These are phyloP conservation scores for Leccinum olivaceopallidum DNA, from an alignment of 768 basidiomycete genomes.

Conservation along the genomic window DNA sequence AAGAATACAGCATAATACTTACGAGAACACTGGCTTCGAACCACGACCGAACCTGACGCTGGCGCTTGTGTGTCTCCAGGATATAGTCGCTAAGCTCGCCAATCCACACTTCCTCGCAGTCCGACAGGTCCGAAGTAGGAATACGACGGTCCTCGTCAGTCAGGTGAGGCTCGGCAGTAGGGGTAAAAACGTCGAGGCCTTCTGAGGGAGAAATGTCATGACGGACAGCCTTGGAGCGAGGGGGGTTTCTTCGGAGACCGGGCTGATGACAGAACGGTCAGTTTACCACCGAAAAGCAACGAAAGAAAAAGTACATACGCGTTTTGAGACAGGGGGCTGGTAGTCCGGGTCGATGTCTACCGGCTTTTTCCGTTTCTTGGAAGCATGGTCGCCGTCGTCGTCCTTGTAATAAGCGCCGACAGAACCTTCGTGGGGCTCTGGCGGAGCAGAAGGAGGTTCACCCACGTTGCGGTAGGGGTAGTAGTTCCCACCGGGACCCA, in stretches of 20 bases:
- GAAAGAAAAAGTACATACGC: constrained; percentile 46
- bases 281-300: neutral
- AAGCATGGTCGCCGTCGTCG: constrained; percentile 30
- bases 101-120: constrained; percentile 76
- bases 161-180: constrained; percentile 23
- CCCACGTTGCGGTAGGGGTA: constrained; percentile 33
- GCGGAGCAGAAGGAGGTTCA: constrained; percentile 11
- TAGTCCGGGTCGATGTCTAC: constrained; percentile 55
- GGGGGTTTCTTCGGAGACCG: constrained; percentile 45
- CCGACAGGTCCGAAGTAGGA: constrained; percentile 77
- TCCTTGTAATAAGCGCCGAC: constrained; percentile 33
- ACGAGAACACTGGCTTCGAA: constrained; percentile 71
- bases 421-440: constrained; percentile 23
- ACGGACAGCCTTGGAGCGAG: constrained; percentile 37
- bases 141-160: constrained; percentile 45
- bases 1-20: constrained; percentile 22
- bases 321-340: constrained; percentile 45
- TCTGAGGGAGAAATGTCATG: constrained; percentile 31
- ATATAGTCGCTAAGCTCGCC: constrained; percentile 69
- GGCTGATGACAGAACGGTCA: constrained; percentile 25
- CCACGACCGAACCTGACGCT: constrained; percentile 70
- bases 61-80: constrained; percentile 69
- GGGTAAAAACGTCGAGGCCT: constrained; percentile 19
- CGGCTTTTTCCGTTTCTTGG: constrained; percentile 52
- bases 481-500: constrained; percentile 38